Evolutionary conservation across 225 moss, liverwort and hornwort genomes (phyloP), one percentile per base, ranked within the genome.

Genomic region (Pleurozium schreberi): DNA sequence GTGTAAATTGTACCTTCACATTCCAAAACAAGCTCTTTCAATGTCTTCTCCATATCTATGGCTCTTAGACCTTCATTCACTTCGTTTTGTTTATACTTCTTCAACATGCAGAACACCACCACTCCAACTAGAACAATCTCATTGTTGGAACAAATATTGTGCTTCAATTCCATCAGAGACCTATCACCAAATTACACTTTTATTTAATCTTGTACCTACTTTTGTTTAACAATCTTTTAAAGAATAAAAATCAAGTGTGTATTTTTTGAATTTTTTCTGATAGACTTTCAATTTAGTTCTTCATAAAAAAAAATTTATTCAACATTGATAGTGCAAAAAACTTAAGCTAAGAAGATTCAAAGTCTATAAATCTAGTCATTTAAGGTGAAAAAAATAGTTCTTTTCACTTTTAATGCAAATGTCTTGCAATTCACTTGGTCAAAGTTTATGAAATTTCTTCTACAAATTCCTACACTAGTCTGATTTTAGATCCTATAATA

Each of bases 391-490:
- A 75, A 19, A 20, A 18, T 0, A 1, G 0, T 15, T 33, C 8
- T 30, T 3, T 50, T 75, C 5, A 28, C 4, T 50, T 75, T 13
- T 8, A 33, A 75, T 34, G 8, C 20, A 75, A 49, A 49, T 49
- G 9, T 33, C 5, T 34, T 20, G 12, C 2, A 75, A 33, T 75
- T 3, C 0, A 5, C 0, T 0, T 7, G 5, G 12, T 75, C 19
- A 75, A 75, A 74, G 18, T 74, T 74, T 47, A 0, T 10, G 4
- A 30, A 47, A 28, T 28, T 30, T 47, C 5, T 45, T 47, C 4
- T 0, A 47, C 7, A 31, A 5, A 45, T 16, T 47, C 1, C 18
- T 7, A 11, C 17, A 17, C 7, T 18, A 28, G 2, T 45, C 2
- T 11, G 45, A 73, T 27, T 16, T 2, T 27, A 28, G 16, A 28